These are phyloP conservation scores for Zopfochytrium polystomum DNA, from an alignment of 371 early-diverging fungal genomes.

Conservation along the genomic window DNA sequence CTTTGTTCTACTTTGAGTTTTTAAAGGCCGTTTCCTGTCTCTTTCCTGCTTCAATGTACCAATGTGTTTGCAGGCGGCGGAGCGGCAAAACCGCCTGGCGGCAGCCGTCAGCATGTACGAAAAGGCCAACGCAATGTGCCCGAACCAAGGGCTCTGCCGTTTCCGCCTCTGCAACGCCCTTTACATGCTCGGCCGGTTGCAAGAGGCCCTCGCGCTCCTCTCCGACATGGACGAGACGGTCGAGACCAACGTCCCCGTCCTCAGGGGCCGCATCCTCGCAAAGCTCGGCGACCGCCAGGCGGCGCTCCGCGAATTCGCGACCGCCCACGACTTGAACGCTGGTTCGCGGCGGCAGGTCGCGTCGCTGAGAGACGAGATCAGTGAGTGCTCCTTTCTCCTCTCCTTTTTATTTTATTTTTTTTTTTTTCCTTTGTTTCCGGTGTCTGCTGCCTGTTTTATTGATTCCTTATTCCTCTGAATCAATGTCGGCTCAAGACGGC, in stretches of 20 bases:
- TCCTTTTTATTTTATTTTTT: not conserved
- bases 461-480: not conserved
- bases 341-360: too few relatives aligned
- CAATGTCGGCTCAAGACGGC: not conserved
- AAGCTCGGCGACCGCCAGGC: constrained; percentile 51
- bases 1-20: not conserved
- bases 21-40: not conserved
- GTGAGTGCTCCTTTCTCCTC: too few relatives aligned
- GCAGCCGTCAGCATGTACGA: constrained; percentile 24
- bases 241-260: constrained; percentile 64
- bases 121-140: constrained; percentile 11
- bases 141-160: constrained; percentile 17
- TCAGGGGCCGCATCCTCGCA: constrained; percentile 64
- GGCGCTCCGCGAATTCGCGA: constrained; percentile 58
- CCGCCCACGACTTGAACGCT: constrained; percentile 61
- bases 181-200: constrained; percentile 47
- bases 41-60: not conserved
- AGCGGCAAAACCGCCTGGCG: constrained; percentile 10
- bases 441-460: not conserved
- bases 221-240: constrained; percentile 44
- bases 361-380: too few relatives aligned
- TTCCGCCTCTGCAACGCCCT: constrained; percentile 52
- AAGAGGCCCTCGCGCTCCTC: constrained; percentile 56
- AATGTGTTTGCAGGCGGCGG: constrained; percentile 10
- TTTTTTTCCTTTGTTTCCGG: not conserved